These are phyloP conservation scores for Eleusine indica DNA, from an alignment of 176 grass and related monocot genomes.

Conservation along the genomic window DNA sequence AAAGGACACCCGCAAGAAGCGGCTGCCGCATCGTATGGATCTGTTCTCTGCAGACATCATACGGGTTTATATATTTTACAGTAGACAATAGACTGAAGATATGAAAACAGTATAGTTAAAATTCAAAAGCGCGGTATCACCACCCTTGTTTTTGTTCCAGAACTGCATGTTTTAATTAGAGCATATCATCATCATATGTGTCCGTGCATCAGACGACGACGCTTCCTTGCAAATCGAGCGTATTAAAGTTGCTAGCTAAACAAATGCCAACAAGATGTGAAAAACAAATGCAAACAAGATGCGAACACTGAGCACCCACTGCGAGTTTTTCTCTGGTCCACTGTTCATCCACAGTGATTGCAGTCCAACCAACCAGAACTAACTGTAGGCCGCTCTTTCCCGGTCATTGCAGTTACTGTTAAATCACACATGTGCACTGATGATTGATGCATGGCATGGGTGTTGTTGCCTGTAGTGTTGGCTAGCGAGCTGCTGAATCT, in stretches of 20 bases:
- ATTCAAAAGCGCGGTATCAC: background rate
- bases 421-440: background rate
- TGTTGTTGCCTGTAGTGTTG: background rate
- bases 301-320: background rate
- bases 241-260: background rate
- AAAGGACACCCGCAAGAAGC: background rate
- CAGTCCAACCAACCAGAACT: background rate
- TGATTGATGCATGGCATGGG: constrained; percentile 1
- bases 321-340: background rate
- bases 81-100: background rate
- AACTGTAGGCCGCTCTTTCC: background rate
- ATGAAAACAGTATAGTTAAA: background rate
- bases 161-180: background rate
- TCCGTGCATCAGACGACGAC: background rate
- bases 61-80: background rate
- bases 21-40: background rate
- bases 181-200: background rate
- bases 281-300: background rate
- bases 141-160: too few species aligned
- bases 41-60: background rate
- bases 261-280: background rate
- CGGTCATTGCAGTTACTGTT: background rate
- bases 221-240: background rate
- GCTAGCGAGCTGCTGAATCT: constrained; percentile 4
- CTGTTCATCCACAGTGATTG: constrained; percentile 3